Base-by-base conservation (phyloP, 1,284 basidiomycete species). In the Blastosporella zonata region DNA sequence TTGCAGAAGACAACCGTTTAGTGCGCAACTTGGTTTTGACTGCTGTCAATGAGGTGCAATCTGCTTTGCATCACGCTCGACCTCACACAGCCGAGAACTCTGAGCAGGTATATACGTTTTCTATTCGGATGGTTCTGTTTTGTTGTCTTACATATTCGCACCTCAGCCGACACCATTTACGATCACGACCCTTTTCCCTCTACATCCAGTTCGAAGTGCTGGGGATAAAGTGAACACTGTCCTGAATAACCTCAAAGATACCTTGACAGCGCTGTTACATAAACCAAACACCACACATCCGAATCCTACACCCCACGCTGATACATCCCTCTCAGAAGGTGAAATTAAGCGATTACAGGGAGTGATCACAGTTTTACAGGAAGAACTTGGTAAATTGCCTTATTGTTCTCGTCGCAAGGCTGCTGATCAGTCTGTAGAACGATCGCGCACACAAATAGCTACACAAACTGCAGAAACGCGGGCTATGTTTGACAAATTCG, bases 1-100 rank as follows among this genome's bases (percentile, higher is more conserved):
- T 93, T 22, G 67, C 75, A 25, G 82, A 87, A 38, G 90, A 94
- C 66, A 90, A 87, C 41, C 68, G 79, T 44, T 74, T 75, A 27
- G 76, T 94, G 49, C 77, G 84, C 48, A 79, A 78, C 46, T 69
- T 92, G n/a, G 65, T 91, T 2, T 64, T 93, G 25, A 74, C 77
- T 25, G 73, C 82, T 2, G 82, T 84, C 15, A 92, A 92, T 59
- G 82, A 84, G 51, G 65, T 90, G 20, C 81, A 84, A 57, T 70
- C 73, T 18, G 68, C 87, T 22, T 43, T 80, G 22, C 71, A 80
- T 53, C 63, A 68, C 47, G 70, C 71, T 41, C 72, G 65, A 47
- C 63, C 57, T 22, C 55, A 67, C 39, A 56, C 67, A 12, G 59
- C 69, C 2, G 66, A 70, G 13, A 62, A 65, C 23, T 61, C 63